phyloP scores from a whole-genome alignment of 306 rosid genomes.

The Clitoria ternatea region DNA sequence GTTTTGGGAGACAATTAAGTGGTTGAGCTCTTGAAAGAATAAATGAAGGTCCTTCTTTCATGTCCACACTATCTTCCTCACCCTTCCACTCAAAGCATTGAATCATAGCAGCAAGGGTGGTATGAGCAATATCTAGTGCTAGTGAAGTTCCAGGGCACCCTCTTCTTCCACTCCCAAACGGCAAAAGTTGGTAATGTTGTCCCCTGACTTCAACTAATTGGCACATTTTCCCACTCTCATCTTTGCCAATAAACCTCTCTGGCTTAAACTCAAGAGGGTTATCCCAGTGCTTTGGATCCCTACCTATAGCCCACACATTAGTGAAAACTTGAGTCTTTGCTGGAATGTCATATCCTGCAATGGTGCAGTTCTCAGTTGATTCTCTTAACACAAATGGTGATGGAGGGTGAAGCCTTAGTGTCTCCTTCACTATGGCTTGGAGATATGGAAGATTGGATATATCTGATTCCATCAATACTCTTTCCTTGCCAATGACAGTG shows the following conservation, averaged over 20 bases:
- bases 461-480: slow-evolving; percentile 48
- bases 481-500: slow-evolving; percentile 38
- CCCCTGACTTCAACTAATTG: slow-evolving; percentile 56
- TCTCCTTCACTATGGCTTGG: slow-evolving; percentile 65
- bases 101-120: slow-evolving; percentile 56
- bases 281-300: slow-evolving; percentile 60
- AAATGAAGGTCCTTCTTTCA: slow-evolving; percentile 51
- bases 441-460: slow-evolving; percentile 54
- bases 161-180: slow-evolving; percentile 85
- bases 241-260: slow-evolving; percentile 41
- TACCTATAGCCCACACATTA: slow-evolving; percentile 64
- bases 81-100: slow-evolving; percentile 69
- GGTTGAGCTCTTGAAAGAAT: slow-evolving; percentile 61
- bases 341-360: slow-evolving; percentile 50
- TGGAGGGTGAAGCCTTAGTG: slow-evolving; percentile 80
- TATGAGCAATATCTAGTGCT: slow-evolving; percentile 48
- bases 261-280: slow-evolving; percentile 50
- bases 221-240: slow-evolving; percentile 23
- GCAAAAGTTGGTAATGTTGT: slow-evolving; percentile 50
- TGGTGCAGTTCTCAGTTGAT: slow-evolving; percentile 41
- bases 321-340: slow-evolving; percentile 44
- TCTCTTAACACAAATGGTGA: slow-evolving; percentile 56
- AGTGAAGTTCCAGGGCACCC: slow-evolving; percentile 64
- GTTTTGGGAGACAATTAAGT: slow-evolving; percentile 37
- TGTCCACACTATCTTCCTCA: slow-evolving; percentile 28